Conservation (phyloP, 2,329 filamentous ascomycete genomes). For the Grosmannia clavigera region DNA sequence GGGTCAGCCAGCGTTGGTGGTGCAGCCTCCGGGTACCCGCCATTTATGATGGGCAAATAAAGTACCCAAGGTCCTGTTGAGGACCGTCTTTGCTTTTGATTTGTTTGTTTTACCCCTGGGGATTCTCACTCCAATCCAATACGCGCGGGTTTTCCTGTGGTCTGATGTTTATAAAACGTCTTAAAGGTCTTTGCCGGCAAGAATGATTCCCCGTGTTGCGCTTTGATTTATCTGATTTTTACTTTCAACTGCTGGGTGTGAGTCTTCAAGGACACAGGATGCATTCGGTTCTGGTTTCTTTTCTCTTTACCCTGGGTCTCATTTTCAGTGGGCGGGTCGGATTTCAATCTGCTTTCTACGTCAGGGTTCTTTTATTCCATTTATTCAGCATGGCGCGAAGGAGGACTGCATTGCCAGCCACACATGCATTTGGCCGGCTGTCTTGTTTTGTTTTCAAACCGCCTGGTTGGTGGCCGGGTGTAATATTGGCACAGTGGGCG, state of each 20-base stretch:
- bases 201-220: constrained; percentile 8
- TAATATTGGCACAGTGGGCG: neutral
- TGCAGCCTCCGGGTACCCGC: constrained; percentile 12
- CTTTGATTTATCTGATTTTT: neutral
- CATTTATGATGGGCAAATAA: constrained; percentile 17
- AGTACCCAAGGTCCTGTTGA: neutral
- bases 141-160: neutral
- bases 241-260: neutral
- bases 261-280: neutral
- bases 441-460: neutral
- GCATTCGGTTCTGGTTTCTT: neutral
- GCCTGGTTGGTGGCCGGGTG: neutral
- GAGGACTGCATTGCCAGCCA: neutral
- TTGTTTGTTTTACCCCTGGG: neutral
- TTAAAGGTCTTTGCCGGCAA: neutral
- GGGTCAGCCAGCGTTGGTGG: neutral
- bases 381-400: neutral
- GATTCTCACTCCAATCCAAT: neutral
- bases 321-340: neutral
- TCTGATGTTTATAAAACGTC: neutral
- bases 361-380: neutral
- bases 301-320: neutral
- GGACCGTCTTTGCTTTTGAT: neutral
- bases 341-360: neutral
- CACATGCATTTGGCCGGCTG: neutral